Conservation (phyloP, 164 flowering plant genomes). For the Magnolia sinica region DNA sequence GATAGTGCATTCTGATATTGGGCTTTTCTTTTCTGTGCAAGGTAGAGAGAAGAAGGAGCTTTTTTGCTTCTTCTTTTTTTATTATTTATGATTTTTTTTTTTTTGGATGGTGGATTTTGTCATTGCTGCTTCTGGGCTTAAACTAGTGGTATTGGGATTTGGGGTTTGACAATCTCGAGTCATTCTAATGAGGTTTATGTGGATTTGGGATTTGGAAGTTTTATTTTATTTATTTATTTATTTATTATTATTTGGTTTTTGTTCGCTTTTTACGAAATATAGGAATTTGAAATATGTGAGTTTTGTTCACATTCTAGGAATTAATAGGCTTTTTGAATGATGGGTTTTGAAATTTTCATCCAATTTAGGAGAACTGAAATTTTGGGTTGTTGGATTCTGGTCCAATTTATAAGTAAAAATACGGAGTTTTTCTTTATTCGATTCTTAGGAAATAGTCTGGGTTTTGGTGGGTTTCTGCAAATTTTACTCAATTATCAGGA, state of each 20-base stretch:
- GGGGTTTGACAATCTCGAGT: neutral
- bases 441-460: too few relatives aligned
- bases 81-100: neutral
- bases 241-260: neutral
- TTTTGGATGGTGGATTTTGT: neutral
- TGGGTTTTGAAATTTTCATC: too few relatives aligned
- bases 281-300: too few relatives aligned
- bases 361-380: too few relatives aligned
- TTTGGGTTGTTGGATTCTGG: too few relatives aligned
- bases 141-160: neutral
- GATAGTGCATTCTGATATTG: neutral
- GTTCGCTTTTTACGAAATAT: too few relatives aligned
- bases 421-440: too few relatives aligned
- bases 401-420: too few relatives aligned
- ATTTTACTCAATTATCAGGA: neutral
- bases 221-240: neutral
- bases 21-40: neutral
- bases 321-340: too few relatives aligned
- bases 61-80: neutral
- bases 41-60: neutral
- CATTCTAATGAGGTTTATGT: neutral
- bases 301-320: too few relatives aligned
- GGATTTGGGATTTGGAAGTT: neutral
- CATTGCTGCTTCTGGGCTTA: slow-evolving; percentile 1
- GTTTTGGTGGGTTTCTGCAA: too few relatives aligned